These are phyloP conservation scores for Yamadazyma takamatsuzukensis DNA, from an alignment of 805 yeast genomes.

Conservation along the genomic window DNA sequence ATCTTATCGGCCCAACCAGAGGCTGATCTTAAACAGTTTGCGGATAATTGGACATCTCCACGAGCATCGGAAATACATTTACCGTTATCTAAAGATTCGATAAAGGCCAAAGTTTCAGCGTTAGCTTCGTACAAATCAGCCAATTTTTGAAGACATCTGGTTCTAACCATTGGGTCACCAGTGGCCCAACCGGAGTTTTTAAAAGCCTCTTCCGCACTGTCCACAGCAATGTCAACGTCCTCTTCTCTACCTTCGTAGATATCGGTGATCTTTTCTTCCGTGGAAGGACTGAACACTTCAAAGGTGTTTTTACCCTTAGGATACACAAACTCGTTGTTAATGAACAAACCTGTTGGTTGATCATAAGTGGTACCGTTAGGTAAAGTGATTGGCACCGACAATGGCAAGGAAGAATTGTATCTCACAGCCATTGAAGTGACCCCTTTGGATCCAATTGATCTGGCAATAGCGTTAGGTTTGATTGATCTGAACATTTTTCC, in stretches of 20 bases:
- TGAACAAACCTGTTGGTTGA: slow-evolving; percentile 87
- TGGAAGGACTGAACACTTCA: slow-evolving; percentile 62
- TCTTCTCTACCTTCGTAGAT: slow-evolving; percentile 73
- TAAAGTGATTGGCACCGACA: slow-evolving; percentile 45
- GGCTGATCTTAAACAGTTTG: slow-evolving; percentile 71
- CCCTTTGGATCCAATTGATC: slow-evolving; percentile 5
- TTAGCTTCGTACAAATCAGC: slow-evolving; percentile 76
- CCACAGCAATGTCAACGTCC: slow-evolving; percentile 82
- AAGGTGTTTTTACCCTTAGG: slow-evolving; percentile 57
- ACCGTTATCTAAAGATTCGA: slow-evolving; percentile 89
- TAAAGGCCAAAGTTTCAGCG: slow-evolving; percentile 66
- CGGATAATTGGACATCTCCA: slow-evolving; percentile 71
- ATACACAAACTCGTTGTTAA: slow-evolving; percentile 74
- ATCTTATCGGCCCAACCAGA: slow-evolving; percentile 93
- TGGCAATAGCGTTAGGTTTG: neutral
- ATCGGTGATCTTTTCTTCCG: slow-evolving; percentile 65
- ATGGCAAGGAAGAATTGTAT: slow-evolving; percentile 29
- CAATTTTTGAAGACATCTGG: slow-evolving; percentile 58
- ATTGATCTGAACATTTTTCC: slow-evolving; percentile 1
- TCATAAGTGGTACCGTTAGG: slow-evolving; percentile 72
- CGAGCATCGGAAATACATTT: slow-evolving; percentile 67
- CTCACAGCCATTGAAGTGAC: no score
- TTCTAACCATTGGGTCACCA: slow-evolving; percentile 66
- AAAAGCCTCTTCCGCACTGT: slow-evolving; percentile 80
- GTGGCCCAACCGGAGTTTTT: slow-evolving; percentile 59